Evolutionary conservation across 306 rosid genomes (phyloP), one percentile per base, ranked within the genome.

Genomic region (Prunus fruticosa): DNA sequence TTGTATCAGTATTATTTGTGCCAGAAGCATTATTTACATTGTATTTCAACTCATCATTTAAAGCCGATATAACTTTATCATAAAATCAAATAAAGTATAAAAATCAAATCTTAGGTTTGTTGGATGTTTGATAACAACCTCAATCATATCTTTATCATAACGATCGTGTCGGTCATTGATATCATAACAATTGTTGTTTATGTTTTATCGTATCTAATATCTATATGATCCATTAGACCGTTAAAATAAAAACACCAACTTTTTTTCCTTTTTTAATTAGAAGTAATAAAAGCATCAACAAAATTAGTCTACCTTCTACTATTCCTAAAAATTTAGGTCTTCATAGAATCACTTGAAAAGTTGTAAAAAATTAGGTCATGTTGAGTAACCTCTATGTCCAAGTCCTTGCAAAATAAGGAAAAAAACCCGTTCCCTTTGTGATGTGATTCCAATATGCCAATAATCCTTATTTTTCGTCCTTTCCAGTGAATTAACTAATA

Each of bases 371-470:
- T 32, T 32, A 53, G 75, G 75, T 54, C 64, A 71, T 20, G 30
- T 71, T n/a, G 75, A 71, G 75, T 53, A 50, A 52, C 16, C 63
- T 58, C 23, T 14, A 52, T 70, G 63, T 50, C 62, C 62, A 69
- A 16, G 49, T 70, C 64, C 30, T 23, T 58, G 14, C 15, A 56
- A 56, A 38, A 38, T 7, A 38, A 38, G 43, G 0, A 38, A 56
- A 20, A 56, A 52, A 16, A 23, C 27, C 61, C 25, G n/a, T 5
- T 54, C 43, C 9, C 43, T 54, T 50, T 15, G 43, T 38, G 50
- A 67, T 20, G 14, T 46, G 56, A 49, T 47, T 63, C 61, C 61
- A 49, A 38, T 47, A 62, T 64, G 5, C 41, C 25, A 70, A 51
- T 34, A 58, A 72, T 57, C 67, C 54, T 15, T 8, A 41, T 51